Base-by-base conservation (phyloP, 257 asterid genomes). In the Cordia subcordata region DNA sequence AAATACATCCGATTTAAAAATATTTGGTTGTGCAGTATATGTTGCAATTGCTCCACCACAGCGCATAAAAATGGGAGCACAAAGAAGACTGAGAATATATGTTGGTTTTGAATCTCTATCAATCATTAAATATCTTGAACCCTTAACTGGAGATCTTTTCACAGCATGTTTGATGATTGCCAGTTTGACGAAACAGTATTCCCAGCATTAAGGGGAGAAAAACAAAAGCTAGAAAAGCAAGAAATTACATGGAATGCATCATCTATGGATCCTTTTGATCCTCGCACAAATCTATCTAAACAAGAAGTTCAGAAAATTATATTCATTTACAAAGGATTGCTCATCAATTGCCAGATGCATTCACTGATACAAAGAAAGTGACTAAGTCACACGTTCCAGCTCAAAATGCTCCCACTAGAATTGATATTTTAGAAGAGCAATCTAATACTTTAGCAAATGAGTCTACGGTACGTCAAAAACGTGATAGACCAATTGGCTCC, bases 241-340 rank as follows among this genome's bases (percentile, higher is more conserved):
- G 18, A 47, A 32, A 52, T 63, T 53, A 37, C 10, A 8, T 63
- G 52, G 38, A 53, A 63, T 53, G 61, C 22, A 42, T 38, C 33
- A 39, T 52, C 16, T 11, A 32, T 54, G n/a, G 13, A 32, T 64
- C 45, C 39, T 23, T 32, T 53, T 42, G 62, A 53, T 64, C 16
- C 47, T 39, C 9, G 62, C 5, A 42, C 62, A 44, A 64, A 53
- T 4, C 14, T 22, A 39, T 64, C 62, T 39, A 55, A 54, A 21
- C 55, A 13, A 23, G 55, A 54, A 64, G 61, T 64, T 53, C 69
- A 54, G 44, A 55, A 64, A 45, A 54, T 18, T 27, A 27, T 27
- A 27, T 55, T 54, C 49, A 54, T 54, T 40, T 54, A 13, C 27
- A 17, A 32, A 0, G 23, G 1, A 14, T 54, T 15, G 53, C 5